Evolutionary conservation across 129 eudicot genomes (phyloP).

Genomic region (Pittosporum tobira): DNA sequence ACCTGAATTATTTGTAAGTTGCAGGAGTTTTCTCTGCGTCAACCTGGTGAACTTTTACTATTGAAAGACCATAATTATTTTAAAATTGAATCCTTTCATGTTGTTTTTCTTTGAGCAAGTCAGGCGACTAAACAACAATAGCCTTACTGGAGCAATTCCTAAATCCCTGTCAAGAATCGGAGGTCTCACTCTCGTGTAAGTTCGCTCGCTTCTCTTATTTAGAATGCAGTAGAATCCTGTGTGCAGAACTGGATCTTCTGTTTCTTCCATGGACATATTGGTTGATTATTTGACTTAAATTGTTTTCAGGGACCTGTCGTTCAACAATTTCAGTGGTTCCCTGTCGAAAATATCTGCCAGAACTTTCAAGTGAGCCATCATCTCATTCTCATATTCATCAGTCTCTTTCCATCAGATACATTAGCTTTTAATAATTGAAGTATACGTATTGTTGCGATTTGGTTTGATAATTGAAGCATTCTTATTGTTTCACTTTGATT

Average conservation of each 20-base stretch:
- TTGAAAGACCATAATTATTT: not conserved
- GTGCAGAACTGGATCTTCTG: not conserved
- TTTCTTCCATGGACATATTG: not conserved
- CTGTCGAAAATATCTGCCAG: slow-evolving; percentile 79
- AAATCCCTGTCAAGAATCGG: slow-evolving; percentile 56
- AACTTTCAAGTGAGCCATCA: slow-evolving; percentile 69
- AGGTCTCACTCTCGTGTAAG: slow-evolving; percentile 88
- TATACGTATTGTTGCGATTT: not conserved
- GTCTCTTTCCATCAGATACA: not conserved
- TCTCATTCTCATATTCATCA: not conserved
- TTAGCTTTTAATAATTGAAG: not conserved
- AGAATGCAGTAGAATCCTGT: not conserved
- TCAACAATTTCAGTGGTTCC: slow-evolving; percentile 79
- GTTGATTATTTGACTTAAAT: not conserved
- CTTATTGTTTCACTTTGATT: not conserved
- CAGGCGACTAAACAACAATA: slow-evolving; percentile 96
- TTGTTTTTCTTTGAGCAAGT: slow-evolving; percentile 27
- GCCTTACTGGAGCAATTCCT: slow-evolving; percentile 76
- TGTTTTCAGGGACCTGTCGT: slow-evolving; percentile 65
- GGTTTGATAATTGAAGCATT: not conserved
- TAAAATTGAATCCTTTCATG: slow-evolving; percentile 5
- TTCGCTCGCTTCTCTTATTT: slow-evolving; percentile 3
- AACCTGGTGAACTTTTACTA: not conserved
- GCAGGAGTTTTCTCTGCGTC: not conserved
- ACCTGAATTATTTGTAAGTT: slow-evolving; percentile 80